Percentiles rank a stretch among this genome's conserved stretches.
phyloP scores from a whole-genome alignment of 2,329 filamentous ascomycete genomes.

The Escovopsis sp. region DNA sequence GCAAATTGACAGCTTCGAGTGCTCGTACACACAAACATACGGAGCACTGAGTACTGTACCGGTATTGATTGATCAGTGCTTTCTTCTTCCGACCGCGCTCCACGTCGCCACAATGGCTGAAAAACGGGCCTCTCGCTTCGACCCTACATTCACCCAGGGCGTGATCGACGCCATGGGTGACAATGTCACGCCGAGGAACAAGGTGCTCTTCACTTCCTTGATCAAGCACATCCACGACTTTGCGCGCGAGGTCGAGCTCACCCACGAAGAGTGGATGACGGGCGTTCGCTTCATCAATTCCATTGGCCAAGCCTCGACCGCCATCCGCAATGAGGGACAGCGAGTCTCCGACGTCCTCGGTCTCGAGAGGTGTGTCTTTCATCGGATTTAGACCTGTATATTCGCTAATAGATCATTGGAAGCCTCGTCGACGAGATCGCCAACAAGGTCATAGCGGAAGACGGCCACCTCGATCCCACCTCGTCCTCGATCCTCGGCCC shows the following conservation, averaged over 20 bases:
- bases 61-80: too few relatives aligned
- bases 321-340: slow-evolving; percentile 60
- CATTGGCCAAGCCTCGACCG: slow-evolving; percentile 52
- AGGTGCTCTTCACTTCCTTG: slow-evolving; percentile 46
- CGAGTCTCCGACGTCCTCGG: slow-evolving; percentile 60
- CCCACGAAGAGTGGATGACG: slow-evolving; percentile 60
- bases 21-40: too few relatives aligned
- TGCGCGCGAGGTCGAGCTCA: slow-evolving; percentile 62
- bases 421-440: slow-evolving; percentile 48
- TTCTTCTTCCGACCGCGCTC: too few relatives aligned
- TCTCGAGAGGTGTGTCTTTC: slow-evolving; percentile 45
- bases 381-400: not conserved
- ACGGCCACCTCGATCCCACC: slow-evolving; percentile 47
- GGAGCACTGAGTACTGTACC: too few relatives aligned
- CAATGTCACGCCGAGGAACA: slow-evolving; percentile 49
- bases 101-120: slow-evolving; percentile 8
- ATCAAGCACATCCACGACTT: slow-evolving; percentile 68
- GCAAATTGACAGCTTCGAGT: too few relatives aligned
- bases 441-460: slow-evolving; percentile 47
- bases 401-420: not conserved
- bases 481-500: slow-evolving; percentile 63
- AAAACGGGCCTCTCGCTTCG: slow-evolving; percentile 34
- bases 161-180: slow-evolving; percentile 62
- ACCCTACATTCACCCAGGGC: slow-evolving; percentile 62
- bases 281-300: slow-evolving; percentile 64